Evolutionary conservation across 306 rosid species (phyloP).

Genomic region (Hippophae tibetana): DNA sequence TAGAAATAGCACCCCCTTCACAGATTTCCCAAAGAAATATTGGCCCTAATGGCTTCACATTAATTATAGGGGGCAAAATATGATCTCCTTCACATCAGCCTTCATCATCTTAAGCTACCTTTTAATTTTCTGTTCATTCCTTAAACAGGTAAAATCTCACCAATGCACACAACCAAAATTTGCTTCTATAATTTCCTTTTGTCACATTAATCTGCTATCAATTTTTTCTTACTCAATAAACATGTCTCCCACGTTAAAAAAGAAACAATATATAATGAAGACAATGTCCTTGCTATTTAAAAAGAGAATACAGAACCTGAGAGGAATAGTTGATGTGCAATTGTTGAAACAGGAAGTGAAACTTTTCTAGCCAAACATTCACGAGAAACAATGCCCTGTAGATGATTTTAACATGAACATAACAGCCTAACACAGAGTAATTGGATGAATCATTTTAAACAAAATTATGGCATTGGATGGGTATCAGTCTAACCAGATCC

Average conservation of each 20-base stretch:
- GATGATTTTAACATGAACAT: slow-evolving; percentile 19
- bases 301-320: slow-evolving; percentile 48
- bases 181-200: not conserved
- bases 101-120: no score
- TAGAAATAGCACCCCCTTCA: no score
- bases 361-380: slow-evolving; percentile 65
- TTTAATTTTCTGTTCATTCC: no score
- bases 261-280: slow-evolving; percentile 5
- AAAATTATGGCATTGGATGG: slow-evolving; percentile 11
- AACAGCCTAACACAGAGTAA: slow-evolving; percentile 10
- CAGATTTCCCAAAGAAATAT: no score
- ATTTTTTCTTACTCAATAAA: not conserved
- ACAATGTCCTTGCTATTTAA: slow-evolving; percentile 12
- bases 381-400: slow-evolving; percentile 79
- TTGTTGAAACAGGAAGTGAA: slow-evolving; percentile 67
- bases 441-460: slow-evolving; percentile 11
- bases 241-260: slow-evolving; percentile 10
- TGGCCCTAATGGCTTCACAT: no score
- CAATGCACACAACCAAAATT: not conserved
- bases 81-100: no score
- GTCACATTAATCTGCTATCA: not conserved
- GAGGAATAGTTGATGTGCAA: slow-evolving; percentile 74
- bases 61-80: no score
- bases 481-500: slow-evolving; percentile 61
- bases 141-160: no score